These are phyloP conservation scores for Heliosperma pusillum DNA, from an alignment of 148 eudicot genomes.

Conservation along the genomic window DNA sequence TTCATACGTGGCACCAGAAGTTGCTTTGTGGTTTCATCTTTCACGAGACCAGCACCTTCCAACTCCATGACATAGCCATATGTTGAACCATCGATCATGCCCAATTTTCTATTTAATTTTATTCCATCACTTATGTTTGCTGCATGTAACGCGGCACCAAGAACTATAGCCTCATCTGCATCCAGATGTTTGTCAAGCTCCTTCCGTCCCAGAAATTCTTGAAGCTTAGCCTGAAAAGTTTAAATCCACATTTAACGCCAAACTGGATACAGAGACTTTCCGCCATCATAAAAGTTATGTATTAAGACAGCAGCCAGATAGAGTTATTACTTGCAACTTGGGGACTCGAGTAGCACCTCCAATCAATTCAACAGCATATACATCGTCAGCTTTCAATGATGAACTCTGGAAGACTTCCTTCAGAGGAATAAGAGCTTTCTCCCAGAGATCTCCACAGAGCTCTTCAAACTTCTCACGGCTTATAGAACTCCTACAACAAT, in stretches of 20 bases:
- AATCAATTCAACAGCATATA: constrained; percentile 84
- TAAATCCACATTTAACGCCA: not conserved
- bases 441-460: constrained; percentile 87
- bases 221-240: constrained; percentile 74
- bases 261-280: not conserved
- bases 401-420: constrained; percentile 69
- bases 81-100: constrained; percentile 90
- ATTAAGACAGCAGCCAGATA: not conserved
- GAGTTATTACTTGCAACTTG: constrained; percentile 67
- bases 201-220: constrained; percentile 85
- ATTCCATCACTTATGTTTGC: constrained; percentile 98
- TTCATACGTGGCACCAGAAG: constrained; percentile 79
- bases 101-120: constrained; percentile 88
- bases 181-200: constrained; percentile 93
- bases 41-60: constrained; percentile 64
- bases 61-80: constrained; percentile 87
- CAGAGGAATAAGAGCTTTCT: constrained; percentile 67
- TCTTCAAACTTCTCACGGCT: constrained; percentile 94
- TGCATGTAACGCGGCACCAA: constrained; percentile 92
- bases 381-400: constrained; percentile 62
- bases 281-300: not conserved
- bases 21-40: constrained; percentile 78
- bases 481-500: constrained; percentile 71
- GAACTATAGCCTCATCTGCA: constrained; percentile 93
- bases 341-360: constrained; percentile 99